Evolutionary conservation across 129 eudicot species (phyloP), one percentile per base, ranked within the genome.

Genomic region (Pittosporum tobira): DNA sequence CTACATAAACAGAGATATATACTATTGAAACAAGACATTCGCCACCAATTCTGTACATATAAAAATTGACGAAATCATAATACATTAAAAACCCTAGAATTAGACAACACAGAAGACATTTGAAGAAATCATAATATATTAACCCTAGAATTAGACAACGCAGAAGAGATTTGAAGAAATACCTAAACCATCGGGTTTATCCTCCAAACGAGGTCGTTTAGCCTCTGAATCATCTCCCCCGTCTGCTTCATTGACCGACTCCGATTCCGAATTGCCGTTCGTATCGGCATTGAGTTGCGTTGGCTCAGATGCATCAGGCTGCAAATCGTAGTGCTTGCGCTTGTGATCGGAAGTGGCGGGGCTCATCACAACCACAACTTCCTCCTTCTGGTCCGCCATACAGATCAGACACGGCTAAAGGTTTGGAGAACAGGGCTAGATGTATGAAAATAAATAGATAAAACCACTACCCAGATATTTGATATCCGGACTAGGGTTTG

Each of bases 121-220:
- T 26, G 5, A 18, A 25, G 40, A 53, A 5, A 4, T 7, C 6
- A 25, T 0, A 23, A 53, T 2, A 0, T 29, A 12, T 37, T 18
- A 1, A 12, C 57, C 0, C 36, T 8, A 61, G n/a, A 3, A 44
- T 36, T 26, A 25, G 16, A 64, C 13, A 38, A 59, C 23, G 18
- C 18, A 18, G 15, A 44, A 14, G 57, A 63, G 8, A 4, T 6
- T 28, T 22, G 19, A 4, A 38, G 62, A 9, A 67, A 65, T 71
- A 88, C 88, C 91, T 67, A 38, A 34, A 15, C 16, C 75, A 37
- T 71, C 86, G 9, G 47, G 8, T 5, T 53, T 54, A 5, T 72
- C 78, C 49, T 85, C 95, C 62, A 89, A 26, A 51, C 95, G 97
- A 48, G 81, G 83, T 7, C 97, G 86, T 75, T 89, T 89, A 27